Evolutionary conservation across 305 asterid genomes (phyloP).

Genomic region (Nicotiana rustica): DNA sequence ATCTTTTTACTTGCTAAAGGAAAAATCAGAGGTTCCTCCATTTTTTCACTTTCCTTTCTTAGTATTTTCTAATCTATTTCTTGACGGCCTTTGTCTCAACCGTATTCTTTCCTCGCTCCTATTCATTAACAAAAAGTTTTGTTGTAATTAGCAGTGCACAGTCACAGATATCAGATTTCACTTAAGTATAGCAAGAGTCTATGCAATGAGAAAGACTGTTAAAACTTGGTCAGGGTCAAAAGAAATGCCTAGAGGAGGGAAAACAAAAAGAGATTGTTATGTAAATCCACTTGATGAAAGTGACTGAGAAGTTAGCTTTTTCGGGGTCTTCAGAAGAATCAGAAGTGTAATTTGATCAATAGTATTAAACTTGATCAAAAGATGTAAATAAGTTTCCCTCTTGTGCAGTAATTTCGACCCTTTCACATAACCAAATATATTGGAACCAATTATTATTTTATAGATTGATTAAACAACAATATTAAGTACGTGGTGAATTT

Average conservation of each 20-base stretch:
- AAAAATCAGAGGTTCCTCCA: slow-evolving; percentile 18
- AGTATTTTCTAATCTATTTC: too few relatives aligned
- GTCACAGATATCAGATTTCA: too few relatives aligned
- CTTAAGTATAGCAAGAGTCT: too few relatives aligned
- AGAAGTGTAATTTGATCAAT: not conserved
- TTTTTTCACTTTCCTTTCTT: not conserved
- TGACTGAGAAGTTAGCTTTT: not conserved
- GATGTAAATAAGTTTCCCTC: not conserved
- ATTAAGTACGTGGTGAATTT: not conserved
- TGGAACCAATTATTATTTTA: not conserved
- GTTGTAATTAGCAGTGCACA: too few relatives aligned
- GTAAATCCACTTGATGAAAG: not conserved
- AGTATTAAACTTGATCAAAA: not conserved
- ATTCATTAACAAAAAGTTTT: too few relatives aligned
- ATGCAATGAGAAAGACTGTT: not conserved
- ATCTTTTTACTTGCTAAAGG: slow-evolving; percentile 18
- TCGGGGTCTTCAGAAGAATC: not conserved
- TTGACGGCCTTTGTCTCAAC: too few relatives aligned
- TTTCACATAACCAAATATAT: not conserved
- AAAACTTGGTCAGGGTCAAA: too few relatives aligned
- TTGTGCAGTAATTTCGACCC: not conserved
- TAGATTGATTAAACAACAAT: not conserved
- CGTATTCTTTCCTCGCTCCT: too few relatives aligned
- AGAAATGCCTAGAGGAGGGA: not conserved
- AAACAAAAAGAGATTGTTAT: too few relatives aligned